Percentiles rank a stretch among this genome's conserved stretches.
Conservation (phyloP, 1,139 yeast genomes). For the Nakaseomyces sp. region DNA sequence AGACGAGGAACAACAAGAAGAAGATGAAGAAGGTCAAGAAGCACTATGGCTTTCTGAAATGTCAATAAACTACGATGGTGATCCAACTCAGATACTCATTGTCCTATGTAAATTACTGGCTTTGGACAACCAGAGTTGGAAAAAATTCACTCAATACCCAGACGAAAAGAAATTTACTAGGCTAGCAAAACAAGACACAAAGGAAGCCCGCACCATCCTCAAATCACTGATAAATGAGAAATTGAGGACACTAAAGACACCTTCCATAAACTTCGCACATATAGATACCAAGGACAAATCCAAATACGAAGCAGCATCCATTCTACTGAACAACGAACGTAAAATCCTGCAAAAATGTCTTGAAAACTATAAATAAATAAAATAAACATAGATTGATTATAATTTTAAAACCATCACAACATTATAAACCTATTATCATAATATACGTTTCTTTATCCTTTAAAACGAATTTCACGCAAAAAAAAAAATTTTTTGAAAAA, state of each 20-base stretch:
- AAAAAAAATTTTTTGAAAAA: not conserved
- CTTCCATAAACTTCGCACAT: too few relatives aligned
- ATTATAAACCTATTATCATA: not conserved
- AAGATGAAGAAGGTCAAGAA: constrained; percentile 6
- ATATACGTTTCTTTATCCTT: not conserved
- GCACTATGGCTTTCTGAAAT: constrained; percentile 14
- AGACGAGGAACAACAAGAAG: constrained; percentile 1
- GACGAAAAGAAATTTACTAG: constrained; percentile 3
- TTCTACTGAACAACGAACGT: not conserved
- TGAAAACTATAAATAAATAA: not conserved
- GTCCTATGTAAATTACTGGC: constrained; percentile 4
- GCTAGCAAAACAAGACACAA: not conserved
- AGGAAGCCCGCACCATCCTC: not conserved
- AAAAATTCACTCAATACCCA: constrained; percentile 1
- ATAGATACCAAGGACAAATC: not conserved
- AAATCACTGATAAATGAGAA: not conserved
- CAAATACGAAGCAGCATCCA: not conserved
- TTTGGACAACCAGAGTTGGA: not conserved
- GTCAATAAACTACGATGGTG: constrained; percentile 10
- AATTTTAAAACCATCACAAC: too few relatives aligned
- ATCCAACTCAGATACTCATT: constrained; percentile 7
- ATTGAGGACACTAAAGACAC: not conserved
- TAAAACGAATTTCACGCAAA: not conserved
- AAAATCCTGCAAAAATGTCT: not conserved
- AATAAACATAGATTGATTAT: too few relatives aligned